Conservation (phyloP, 2,329 filamentous ascomycete species). For the Phaeomoniella chlamydospora region DNA sequence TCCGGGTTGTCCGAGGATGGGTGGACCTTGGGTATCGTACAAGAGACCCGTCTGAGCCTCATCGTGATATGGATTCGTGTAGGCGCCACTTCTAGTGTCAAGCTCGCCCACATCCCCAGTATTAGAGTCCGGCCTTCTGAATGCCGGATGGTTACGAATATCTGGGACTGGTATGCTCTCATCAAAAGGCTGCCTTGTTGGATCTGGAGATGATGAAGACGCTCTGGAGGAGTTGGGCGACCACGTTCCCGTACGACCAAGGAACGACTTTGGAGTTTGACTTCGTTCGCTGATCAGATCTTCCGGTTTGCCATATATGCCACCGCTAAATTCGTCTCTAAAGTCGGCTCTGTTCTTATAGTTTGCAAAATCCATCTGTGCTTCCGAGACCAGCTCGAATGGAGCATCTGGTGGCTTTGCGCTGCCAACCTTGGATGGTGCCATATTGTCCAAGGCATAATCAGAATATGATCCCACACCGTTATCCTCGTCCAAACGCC, state of each 20-base stretch:
- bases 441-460: conserved; percentile 69
- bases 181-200: conserved; percentile 3
- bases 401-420: conserved; percentile 38
- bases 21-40: not conserved
- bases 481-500: conserved; percentile 57
- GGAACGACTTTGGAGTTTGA: conserved; percentile 23
- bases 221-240: conserved; percentile 24
- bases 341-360: conserved; percentile 88
- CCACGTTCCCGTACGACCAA: conserved; percentile 16
- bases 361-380: conserved; percentile 76
- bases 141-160: conserved; percentile 1
- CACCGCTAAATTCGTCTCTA: conserved; percentile 71
- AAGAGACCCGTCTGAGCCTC: not conserved
- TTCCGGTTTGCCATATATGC: conserved; percentile 32
- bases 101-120: not conserved
- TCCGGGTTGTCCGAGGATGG: not conserved
- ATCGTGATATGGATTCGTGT: not conserved
- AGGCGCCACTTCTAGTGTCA: not conserved
- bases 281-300: conserved; percentile 30
- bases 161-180: not conserved
- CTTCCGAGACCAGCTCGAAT: conserved; percentile 82
- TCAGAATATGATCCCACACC: conserved; percentile 56
- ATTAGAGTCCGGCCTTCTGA: not conserved
- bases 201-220: conserved; percentile 19
- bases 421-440: conserved; percentile 32